Conservation (phyloP, 1,139 yeast species). For the Petasospora fabianii region DNA sequence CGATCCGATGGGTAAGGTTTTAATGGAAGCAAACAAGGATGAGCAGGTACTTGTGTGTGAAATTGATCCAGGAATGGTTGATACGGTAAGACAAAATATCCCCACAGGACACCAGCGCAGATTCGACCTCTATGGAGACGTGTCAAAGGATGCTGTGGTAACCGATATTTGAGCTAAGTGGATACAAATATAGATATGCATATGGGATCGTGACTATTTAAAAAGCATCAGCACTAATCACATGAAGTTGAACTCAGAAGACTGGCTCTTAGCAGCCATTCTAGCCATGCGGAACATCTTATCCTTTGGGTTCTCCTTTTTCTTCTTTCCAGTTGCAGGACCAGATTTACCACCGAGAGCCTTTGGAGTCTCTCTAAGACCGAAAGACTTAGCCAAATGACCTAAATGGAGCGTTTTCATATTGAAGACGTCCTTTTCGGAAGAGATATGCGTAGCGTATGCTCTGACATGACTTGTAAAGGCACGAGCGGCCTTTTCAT, state of each 20-base stretch:
- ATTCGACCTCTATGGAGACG: slow-evolving; percentile 63
- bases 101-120: slow-evolving; percentile 79
- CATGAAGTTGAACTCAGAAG: slow-evolving; percentile 71
- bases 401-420: slow-evolving; percentile 84
- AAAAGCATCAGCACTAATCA: slow-evolving; percentile 7
- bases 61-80: slow-evolving; percentile 53
- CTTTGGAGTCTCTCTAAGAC: slow-evolving; percentile 91
- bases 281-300: slow-evolving; percentile 78
- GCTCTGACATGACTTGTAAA: slow-evolving; percentile 91
- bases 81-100: slow-evolving; percentile 56
- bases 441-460: slow-evolving; percentile 87
- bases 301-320: slow-evolving; percentile 59
- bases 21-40: slow-evolving; percentile 71
- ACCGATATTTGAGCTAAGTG: not conserved
- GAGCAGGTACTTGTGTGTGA: slow-evolving; percentile 76
- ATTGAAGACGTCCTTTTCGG: slow-evolving; percentile 77
- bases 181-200: too few species aligned
- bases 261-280: slow-evolving; percentile 57
- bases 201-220: not conserved
- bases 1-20: slow-evolving; percentile 67
- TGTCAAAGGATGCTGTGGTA: slow-evolving; percentile 8
- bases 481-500: slow-evolving; percentile 66
- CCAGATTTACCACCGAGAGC: slow-evolving; percentile 46
- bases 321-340: slow-evolving; percentile 30
- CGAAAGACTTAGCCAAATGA: slow-evolving; percentile 92